phyloP scores from a whole-genome alignment of 768 basidiomycete genomes.

The Kwoniella sp. region DNA sequence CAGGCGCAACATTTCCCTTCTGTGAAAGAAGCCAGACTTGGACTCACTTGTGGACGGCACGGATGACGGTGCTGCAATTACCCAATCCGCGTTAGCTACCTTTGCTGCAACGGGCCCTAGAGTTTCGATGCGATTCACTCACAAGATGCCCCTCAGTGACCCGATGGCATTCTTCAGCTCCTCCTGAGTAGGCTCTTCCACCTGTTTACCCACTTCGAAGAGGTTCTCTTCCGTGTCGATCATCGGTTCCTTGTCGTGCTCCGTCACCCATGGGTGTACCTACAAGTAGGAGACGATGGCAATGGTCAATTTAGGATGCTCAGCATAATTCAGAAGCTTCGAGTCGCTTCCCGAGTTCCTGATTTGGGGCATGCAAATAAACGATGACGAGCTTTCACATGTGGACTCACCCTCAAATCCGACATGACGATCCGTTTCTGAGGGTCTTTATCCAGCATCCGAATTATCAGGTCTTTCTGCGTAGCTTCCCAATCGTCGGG shows the following conservation, averaged over 20 bases:
- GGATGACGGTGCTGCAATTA: conserved; percentile 48
- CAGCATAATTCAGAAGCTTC: too few species aligned
- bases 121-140: conserved; percentile 22
- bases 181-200: conserved; percentile 54
- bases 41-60: conserved; percentile 53
- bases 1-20: too few species aligned
- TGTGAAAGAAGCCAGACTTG: too few species aligned
- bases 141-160: conserved; percentile 50
- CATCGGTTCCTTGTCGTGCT: conserved; percentile 47
- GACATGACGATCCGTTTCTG: conserved; percentile 42
- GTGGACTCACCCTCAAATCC: conserved; percentile 44
- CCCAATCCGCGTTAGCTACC: too few species aligned
- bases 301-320: too few species aligned
- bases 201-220: conserved; percentile 49
- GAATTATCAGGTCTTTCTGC: conserved; percentile 6
- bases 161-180: conserved; percentile 53
- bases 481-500: conserved; percentile 50
- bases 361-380: too few species aligned
- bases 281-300: conserved; percentile 11
- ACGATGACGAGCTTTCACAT: too few species aligned
- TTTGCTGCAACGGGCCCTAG: not conserved
- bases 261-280: conserved; percentile 53
- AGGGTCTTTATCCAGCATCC: conserved; percentile 43
- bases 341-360: too few species aligned
- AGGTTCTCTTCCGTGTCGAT: conserved; percentile 50